phyloP scores from a whole-genome alignment of 1,284 basidiomycete species.

The Stygiomarasmius scandens region DNA sequence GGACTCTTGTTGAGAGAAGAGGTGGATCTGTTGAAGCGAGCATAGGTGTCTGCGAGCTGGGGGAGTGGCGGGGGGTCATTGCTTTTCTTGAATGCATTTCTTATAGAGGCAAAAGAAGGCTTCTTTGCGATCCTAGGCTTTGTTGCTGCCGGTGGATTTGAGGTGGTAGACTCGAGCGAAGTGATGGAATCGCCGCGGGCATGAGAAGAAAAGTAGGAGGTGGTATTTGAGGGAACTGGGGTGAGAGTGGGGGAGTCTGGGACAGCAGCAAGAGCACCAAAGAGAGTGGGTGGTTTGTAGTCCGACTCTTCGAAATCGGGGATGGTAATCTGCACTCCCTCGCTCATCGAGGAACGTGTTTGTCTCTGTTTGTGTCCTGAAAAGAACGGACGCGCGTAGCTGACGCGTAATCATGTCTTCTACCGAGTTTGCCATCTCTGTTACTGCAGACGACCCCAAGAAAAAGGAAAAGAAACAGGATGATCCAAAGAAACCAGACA shows the following conservation, averaged over 20 bases:
- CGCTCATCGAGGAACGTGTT: constrained; percentile 32
- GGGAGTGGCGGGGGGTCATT: constrained; percentile 70
- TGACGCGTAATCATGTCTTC: constrained; percentile 48
- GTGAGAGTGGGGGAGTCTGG: constrained; percentile 64
- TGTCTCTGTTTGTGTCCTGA: constrained; percentile 9
- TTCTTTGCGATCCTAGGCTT: constrained; percentile 68
- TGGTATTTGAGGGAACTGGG: constrained; percentile 48
- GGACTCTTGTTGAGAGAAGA: constrained; percentile 56
- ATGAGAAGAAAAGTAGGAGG: constrained; percentile 69
- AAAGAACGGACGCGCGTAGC: too few relatives aligned
- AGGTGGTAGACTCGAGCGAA: constrained; percentile 67
- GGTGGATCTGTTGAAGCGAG: constrained; percentile 75
- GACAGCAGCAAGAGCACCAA: not conserved
- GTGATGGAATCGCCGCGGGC: constrained; percentile 74
- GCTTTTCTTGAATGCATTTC: constrained; percentile 84
- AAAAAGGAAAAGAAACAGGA: constrained; percentile 61
- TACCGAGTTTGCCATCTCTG: constrained; percentile 57
- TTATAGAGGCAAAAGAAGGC: constrained; percentile 82
- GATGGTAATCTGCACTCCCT: constrained; percentile 79
- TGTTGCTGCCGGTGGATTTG: constrained; percentile 39
- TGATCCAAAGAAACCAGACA: constrained; percentile 39
- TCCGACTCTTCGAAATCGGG: constrained; percentile 80
- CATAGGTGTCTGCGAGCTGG: constrained; percentile 61
- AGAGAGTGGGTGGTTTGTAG: constrained; percentile 51
- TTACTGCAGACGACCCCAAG: constrained; percentile 74